Evolutionary conservation across 495 filamentous ascomycete species (phyloP), one percentile per base, ranked within the genome.

Genomic region (Neurospora sp.): DNA sequence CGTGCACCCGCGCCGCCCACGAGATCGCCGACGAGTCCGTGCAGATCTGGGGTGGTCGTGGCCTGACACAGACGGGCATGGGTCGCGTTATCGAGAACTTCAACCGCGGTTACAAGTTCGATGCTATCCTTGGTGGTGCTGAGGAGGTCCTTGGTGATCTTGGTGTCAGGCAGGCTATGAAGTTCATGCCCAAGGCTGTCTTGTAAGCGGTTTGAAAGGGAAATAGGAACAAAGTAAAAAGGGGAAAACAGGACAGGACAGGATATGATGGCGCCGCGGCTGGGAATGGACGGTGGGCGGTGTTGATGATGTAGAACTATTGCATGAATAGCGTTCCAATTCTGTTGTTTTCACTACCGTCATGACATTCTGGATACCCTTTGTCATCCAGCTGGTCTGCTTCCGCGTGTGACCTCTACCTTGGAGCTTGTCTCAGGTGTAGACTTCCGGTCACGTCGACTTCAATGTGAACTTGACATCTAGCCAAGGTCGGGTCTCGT

Each of bases 21-120:
- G 92, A 96, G 78, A 89, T 93, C 77, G 93, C 93, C 71, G 92
- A 94, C 78, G 88, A 93, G 74, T 87, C 92, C 22, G 91, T 92
- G 2, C 94, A 97, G 80, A 93, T 97, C 80, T 97, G 94, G 80
- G 93, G 93, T 61, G 93, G 93, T 6, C 86, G 93, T 73, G 93
- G 89, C 1, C 77, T 97, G 20, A 97, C 93, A 2, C 91, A 94
- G 82, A 87, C 85, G 1, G 93, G 93, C 39, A 97, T 96, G 93
- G 93, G 93, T 38, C 86, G 86, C 53, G 83, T 92, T 35, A 87
- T 96, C 42, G 93, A 96, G 83, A 89, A 89, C 84, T 95, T 94
- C 84, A 85, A 94, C 78, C 86, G 92, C 40, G 92, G 89, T 0
- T 95, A 96, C 82, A 96, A 96, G 84, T 96, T 96, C 76, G 93